These are phyloP conservation scores for Trebouxia gelatinosa DNA, from an alignment of 163 green algal species.

Conservation along the genomic window DNA sequence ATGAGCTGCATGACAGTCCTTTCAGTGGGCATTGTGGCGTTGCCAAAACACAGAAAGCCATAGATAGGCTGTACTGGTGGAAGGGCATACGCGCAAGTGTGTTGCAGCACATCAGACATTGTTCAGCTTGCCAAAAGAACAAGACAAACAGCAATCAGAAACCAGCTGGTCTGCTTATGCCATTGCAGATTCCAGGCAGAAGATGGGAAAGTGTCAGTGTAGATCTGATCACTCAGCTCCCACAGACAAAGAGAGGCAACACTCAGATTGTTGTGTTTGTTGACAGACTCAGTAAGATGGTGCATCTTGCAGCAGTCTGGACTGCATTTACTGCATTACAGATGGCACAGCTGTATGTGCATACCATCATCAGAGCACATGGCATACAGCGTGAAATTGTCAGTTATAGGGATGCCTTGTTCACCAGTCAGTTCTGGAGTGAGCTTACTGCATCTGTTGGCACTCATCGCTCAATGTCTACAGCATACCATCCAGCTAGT, in stretches of 20 bases:
- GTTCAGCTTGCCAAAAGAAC: conserved; percentile 30
- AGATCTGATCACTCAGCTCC: conserved; percentile 40
- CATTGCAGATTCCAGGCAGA: conserved; percentile 28
- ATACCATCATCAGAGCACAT: conserved; percentile 47
- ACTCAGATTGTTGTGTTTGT: conserved; percentile 60
- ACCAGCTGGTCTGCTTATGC: conserved; percentile 22
- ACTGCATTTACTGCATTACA: conserved; percentile 33
- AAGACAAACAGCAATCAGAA: conserved; percentile 27
- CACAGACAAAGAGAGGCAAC: conserved; percentile 25
- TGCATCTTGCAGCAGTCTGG: conserved; percentile 39
- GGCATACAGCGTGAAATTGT: conserved; percentile 47
- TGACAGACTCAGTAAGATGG: conserved; percentile 56
- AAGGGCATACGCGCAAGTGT: conserved; percentile 39
- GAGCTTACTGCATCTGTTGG: conserved; percentile 25
- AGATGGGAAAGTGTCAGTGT: conserved; percentile 36
- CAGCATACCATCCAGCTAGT: conserved; percentile 53
- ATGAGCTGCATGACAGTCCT: neutral
- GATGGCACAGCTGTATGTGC: conserved; percentile 48
- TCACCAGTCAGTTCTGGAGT: conserved; percentile 47
- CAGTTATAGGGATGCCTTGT: conserved; percentile 46
- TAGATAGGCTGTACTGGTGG: conserved; percentile 46
- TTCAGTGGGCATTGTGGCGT: conserved; percentile 28
- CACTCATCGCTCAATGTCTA: conserved; percentile 40
- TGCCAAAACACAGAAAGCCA: neutral
- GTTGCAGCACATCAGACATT: conserved; percentile 23